These are phyloP conservation scores for Naumovozyma castellii DNA, from an alignment of 805 yeast genomes.

Conservation along the genomic window DNA sequence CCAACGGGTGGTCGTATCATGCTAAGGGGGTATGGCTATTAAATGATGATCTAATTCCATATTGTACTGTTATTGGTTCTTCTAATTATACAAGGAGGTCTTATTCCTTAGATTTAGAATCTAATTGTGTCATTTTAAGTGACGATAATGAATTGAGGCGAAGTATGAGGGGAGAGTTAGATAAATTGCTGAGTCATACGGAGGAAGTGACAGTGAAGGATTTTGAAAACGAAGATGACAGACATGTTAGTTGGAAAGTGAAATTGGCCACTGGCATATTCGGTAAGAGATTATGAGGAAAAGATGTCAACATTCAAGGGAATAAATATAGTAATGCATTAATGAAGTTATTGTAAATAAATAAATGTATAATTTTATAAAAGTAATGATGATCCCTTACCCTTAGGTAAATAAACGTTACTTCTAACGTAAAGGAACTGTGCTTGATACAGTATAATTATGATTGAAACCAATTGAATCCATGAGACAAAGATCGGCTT, in stretches of 20 bases:
- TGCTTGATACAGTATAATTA: conserved; percentile 20
- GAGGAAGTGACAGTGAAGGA: conserved; percentile 46
- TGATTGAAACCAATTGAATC: conserved; percentile 11
- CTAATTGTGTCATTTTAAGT: conserved; percentile 75
- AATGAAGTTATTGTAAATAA: background rate
- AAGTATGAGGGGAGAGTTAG: conserved; percentile 53
- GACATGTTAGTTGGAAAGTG: conserved; percentile 55
- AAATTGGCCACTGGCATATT: conserved; percentile 55
- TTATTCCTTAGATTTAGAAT: conserved; percentile 77
- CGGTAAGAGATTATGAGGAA: conserved; percentile 42
- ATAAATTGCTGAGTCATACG: conserved; percentile 47
- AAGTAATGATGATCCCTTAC: background rate
- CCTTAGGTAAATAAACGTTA: conserved; percentile 16
- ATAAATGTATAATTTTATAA: too few species aligned
- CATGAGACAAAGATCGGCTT: conserved; percentile 13
- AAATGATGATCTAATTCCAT: conserved; percentile 39
- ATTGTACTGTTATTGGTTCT: conserved; percentile 78
- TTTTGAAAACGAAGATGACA: conserved; percentile 48
- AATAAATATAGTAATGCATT: background rate
- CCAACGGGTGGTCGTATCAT: conserved; percentile 93
- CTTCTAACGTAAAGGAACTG: conserved; percentile 16
- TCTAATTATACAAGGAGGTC: conserved; percentile 91
- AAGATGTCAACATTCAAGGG: background rate
- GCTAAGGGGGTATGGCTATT: conserved; percentile 91
- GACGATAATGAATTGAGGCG: conserved; percentile 48